Evolutionary conservation across 2,329 filamentous ascomycete genomes (phyloP).

Genomic region (Calonectria montana): DNA sequence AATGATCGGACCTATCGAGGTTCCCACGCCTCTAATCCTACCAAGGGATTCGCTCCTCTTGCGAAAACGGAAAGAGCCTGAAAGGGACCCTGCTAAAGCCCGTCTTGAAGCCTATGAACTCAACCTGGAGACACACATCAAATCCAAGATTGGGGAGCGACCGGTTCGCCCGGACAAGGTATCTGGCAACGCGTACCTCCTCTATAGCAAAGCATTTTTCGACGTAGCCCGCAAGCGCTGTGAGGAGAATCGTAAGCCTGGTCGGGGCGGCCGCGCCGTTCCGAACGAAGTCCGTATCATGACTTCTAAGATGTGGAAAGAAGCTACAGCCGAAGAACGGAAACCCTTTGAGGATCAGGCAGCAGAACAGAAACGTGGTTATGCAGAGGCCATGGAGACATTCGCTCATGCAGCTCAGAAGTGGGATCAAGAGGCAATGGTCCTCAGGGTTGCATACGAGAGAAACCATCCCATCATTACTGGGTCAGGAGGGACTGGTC

Average conservation of each 20-base stretch:
- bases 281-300: slow-evolving; percentile 88
- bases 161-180: slow-evolving; percentile 79
- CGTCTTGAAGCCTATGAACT: slow-evolving; percentile 68
- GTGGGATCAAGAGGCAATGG: slow-evolving; percentile 78
- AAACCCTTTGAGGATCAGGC: slow-evolving; percentile 83
- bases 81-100: slow-evolving; percentile 62
- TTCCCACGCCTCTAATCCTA: slow-evolving; percentile 80
- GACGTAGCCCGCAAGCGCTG: slow-evolving; percentile 71
- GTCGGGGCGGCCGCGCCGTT: slow-evolving; percentile 70
- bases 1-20: slow-evolving; percentile 82
- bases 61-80: slow-evolving; percentile 66
- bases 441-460: slow-evolving; percentile 64
- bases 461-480: slow-evolving; percentile 58
- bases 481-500: slow-evolving; percentile 37
- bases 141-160: slow-evolving; percentile 75
- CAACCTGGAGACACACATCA: slow-evolving; percentile 63
- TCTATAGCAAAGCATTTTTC: slow-evolving; percentile 85
- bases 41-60: slow-evolving; percentile 66
- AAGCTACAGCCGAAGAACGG: slow-evolving; percentile 75
- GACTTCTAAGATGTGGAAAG: slow-evolving; percentile 92
- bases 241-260: slow-evolving; percentile 71
- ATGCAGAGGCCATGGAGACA: slow-evolving; percentile 66
- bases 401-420: slow-evolving; percentile 72
- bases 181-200: slow-evolving; percentile 85
- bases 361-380: slow-evolving; percentile 74